Conservation (phyloP, 345 rosid species). For the Melaleuca quinquenervia region DNA sequence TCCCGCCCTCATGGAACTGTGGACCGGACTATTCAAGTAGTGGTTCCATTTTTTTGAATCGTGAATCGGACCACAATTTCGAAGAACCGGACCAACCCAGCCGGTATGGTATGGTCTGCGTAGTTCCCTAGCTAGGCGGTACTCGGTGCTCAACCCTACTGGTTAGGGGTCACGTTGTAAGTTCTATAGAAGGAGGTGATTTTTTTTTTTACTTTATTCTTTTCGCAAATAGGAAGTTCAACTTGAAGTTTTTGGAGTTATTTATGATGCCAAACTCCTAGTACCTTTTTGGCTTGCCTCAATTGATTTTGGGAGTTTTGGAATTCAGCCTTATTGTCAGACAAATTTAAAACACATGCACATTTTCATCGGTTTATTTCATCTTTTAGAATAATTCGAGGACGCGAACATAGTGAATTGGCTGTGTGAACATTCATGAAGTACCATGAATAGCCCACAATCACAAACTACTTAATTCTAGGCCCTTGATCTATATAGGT, state of each 20-base stretch:
- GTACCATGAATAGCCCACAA: neutral
- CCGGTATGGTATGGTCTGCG: too few relatives aligned
- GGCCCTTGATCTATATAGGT: too few relatives aligned
- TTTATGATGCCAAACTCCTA: neutral
- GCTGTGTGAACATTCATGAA: neutral
- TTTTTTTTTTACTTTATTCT: neutral
- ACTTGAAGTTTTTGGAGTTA: neutral
- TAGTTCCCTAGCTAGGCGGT: too few relatives aligned
- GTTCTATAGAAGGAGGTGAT: neutral
- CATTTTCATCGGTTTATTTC: neutral
- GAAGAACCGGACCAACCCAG: too few relatives aligned
- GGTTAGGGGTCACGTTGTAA: neutral
- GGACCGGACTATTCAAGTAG: too few relatives aligned
- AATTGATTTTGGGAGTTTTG: neutral
- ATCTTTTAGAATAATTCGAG: too few relatives aligned
- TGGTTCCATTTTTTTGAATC: too few relatives aligned
- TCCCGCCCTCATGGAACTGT: too few relatives aligned
- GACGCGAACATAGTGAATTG: neutral
- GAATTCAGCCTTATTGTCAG: neutral
- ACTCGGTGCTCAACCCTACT: too few relatives aligned
- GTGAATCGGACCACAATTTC: too few relatives aligned
- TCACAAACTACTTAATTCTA: neutral
- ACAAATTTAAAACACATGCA: neutral
- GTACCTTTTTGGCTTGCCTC: neutral
- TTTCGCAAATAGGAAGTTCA: neutral